Conservation (phyloP, 208 protist genomes). For the Leishmania lainsoni region DNA sequence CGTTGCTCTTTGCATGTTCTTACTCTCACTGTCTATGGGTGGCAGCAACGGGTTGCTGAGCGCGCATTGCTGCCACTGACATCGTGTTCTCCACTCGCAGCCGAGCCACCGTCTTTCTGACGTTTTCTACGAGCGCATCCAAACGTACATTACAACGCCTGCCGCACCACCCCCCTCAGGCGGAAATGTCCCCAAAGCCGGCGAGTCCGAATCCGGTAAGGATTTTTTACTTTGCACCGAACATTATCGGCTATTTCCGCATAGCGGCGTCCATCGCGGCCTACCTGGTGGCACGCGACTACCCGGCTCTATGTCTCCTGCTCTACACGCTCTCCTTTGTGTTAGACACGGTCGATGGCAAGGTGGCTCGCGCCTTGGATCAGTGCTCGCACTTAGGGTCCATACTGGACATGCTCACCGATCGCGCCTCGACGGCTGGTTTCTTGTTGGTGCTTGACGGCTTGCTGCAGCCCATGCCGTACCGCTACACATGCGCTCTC, state of each 20-base stretch:
- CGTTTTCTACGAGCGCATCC: background rate
- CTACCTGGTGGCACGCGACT: slow-evolving; percentile 70
- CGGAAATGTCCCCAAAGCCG: background rate
- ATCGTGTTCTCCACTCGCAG: background rate
- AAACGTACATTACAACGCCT: background rate
- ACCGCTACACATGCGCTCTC: slow-evolving; percentile 57
- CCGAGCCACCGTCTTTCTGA: background rate
- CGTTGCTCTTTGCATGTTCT: background rate
- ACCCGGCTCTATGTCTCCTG: slow-evolving; percentile 70
- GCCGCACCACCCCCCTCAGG: background rate
- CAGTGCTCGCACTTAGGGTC: slow-evolving; percentile 93
- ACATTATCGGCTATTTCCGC: slow-evolving; percentile 92
- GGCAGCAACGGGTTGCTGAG: background rate
- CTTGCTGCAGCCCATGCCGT: slow-evolving; percentile 68
- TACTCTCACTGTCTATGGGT: background rate
- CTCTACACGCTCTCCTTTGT: slow-evolving; percentile 85
- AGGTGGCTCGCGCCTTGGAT: slow-evolving; percentile 80
- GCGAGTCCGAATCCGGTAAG: slow-evolving; percentile 14
- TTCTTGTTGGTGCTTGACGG: slow-evolving; percentile 87
- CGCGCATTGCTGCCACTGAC: background rate
- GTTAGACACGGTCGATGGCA: slow-evolving; percentile 92
- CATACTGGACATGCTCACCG: slow-evolving; percentile 95
- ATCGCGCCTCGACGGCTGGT: slow-evolving; percentile 90
- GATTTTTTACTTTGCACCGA: slow-evolving; percentile 87
- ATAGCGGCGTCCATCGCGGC: slow-evolving; percentile 69